Conservation (phyloP, 129 eudicot genomes). For the Mikania micrantha region DNA sequence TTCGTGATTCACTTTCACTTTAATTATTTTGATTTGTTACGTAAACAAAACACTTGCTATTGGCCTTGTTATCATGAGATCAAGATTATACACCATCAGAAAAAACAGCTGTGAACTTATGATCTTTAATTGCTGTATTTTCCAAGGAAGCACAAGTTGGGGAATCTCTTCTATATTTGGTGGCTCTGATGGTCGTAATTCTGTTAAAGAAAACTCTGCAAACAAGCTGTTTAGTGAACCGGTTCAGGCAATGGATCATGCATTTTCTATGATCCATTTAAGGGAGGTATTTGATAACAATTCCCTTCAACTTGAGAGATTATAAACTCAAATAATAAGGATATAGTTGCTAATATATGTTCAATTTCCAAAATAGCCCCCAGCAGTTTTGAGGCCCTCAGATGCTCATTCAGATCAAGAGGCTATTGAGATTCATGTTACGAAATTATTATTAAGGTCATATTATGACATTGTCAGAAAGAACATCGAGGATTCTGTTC, state of each 20-base stretch:
- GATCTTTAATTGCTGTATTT: not conserved
- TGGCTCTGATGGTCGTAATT: slow-evolving; percentile 51
- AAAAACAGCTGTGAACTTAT: not conserved
- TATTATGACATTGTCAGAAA: slow-evolving; percentile 95
- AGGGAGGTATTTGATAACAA: slow-evolving; percentile 58
- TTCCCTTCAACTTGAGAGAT: not conserved
- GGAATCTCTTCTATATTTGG: slow-evolving; percentile 92
- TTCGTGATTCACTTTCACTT: not conserved
- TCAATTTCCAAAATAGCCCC: slow-evolving; percentile 57
- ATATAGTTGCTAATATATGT: slow-evolving; percentile 7
- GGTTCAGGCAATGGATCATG: slow-evolving; percentile 49
- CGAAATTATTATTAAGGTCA: slow-evolving; percentile 68
- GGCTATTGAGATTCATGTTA: slow-evolving; percentile 66
- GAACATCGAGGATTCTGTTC: slow-evolving; percentile 85
- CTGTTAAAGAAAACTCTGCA: slow-evolving; percentile 57
- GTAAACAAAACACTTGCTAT: not conserved
- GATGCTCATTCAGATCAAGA: slow-evolving; percentile 82
- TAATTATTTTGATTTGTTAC: not conserved
- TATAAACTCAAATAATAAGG: not conserved
- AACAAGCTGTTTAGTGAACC: slow-evolving; percentile 71
- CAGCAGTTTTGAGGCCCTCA: slow-evolving; percentile 74
- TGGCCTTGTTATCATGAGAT: not conserved
- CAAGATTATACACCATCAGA: not conserved
- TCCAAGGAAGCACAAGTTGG: slow-evolving; percentile 64
- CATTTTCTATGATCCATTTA: slow-evolving; percentile 68